Evolutionary conservation across 2,329 filamentous ascomycete genomes (phyloP), one percentile per base, ranked within the genome.

Genomic region (Rugonectria rugulosa): DNA sequence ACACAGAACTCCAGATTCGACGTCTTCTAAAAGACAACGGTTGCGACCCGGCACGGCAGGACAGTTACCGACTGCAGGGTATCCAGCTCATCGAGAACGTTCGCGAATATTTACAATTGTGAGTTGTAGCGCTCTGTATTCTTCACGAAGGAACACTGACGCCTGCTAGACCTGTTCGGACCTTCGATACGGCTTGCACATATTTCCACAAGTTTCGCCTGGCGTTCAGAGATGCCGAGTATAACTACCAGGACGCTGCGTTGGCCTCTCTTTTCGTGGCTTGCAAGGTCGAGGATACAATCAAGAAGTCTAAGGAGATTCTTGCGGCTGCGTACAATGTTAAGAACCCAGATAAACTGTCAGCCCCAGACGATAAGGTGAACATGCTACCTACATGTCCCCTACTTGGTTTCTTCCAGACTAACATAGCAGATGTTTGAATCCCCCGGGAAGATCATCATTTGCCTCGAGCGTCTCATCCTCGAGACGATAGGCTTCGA

Each of bases 261-360:
- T 85, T 95, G 6, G 92, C 95, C 1, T 89, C 92, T 20, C 79
- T 99, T 8, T 94, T 98, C 69, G 90, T 93, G 3, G 93, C 93
- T 3, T 98, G 94, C 80, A 99, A 99, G 77, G 92, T 96, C 40
- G 95, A 99, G 74, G 95, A 99, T 73, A 99, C 95, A 1, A 84
- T 97, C 63, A 99, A 99, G 77, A 98, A 98, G 78, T 96, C 92
- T 4, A 87, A 86, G 54, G 95, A 99, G 61, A 96, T 99, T 58
- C 80, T 98, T 14, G 96, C 92, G 55, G 92, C 93, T 1, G 89
- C 91, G 20, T 92, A 94, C 75, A 97, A 97, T 69, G 78, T 96
- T 31, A 95, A 92, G 75, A 84, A 75, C 70, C 84, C 67, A 63
- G 88, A 75, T 72, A 90, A 73, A 82, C 92, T 74, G 74, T 89